Evolutionary conservation across 164 flowering plant genomes (phyloP), one percentile per base, ranked within the genome.

Genomic region (Litsea cubeba): DNA sequence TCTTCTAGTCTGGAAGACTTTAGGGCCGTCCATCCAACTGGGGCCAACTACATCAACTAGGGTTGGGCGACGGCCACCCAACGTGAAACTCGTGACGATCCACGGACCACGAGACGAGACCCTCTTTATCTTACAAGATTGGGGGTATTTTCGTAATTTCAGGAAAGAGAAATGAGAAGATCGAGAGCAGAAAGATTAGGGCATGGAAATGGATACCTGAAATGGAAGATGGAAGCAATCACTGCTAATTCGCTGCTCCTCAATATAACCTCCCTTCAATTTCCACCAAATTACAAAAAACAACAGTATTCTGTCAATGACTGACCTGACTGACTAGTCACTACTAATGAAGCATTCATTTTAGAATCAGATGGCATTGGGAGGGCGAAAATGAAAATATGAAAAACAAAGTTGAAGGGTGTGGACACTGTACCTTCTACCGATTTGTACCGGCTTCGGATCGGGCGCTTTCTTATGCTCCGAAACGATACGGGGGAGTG

Each of bases 191-290:
- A 28, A 28, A 54, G 17, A 24, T 23, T 12, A 54, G 72, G 35
- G 72, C 58, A 69, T n/a, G 50, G 23, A 66, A 50, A 30, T 4
- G 25, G 11, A 8, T 30, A 89, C 98, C 98, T 85, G 81, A 94
- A 85, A 50, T 88, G 79, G 73, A 94, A 88, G 74, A 94, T 86
- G 64, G 96, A 93, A 2, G 92, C 98, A 28, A 90, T 28, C 4
- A 82, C 80, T 1, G 94, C 95, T 71, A 92, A 30, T 81, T 86
- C 97, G 81, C 94, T 90, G 89, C 95, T 88, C 80, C 90, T 89
- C 83, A 93, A 73, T 60, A 93, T 67, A 3, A 91, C 73, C 76
- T 90, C 95, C 82, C 97, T 93, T 51, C 81, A 74, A 62, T 28
- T 40, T 62, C 14, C n/a, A 40, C 54, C 60, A n/a, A 69, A 24